Base-by-base conservation (phyloP, 2,329 filamentous ascomycete species). In the Xylaria sp. region DNA sequence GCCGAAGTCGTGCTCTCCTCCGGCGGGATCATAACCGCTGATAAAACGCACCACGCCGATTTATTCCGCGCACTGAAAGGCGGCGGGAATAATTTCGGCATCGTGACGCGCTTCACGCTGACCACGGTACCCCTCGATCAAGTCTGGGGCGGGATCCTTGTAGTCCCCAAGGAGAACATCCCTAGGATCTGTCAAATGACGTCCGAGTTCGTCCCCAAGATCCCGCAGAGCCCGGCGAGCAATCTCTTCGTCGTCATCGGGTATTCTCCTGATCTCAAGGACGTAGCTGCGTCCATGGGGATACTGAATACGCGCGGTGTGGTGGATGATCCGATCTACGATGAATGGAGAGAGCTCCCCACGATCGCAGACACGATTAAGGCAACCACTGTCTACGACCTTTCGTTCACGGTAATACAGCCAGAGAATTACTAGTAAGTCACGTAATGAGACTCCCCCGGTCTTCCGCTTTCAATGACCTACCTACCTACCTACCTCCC, bases 31-130 rank as follows among this genome's bases (percentile, higher is more conserved):
- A n/a, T 67, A 19, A 61, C 46, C 2, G 65, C 61, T 5, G 42
- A 66, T 6, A 17, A 28, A 14, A 51, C 40, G 2, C 12, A 55
- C 1, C 42, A 73, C 54, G 17, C 63, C 0, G 70, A 75, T 42
- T 68, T 79, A 2, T 79, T 76, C 66, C 74, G 71, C 66, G 77
- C 75, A 1, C 70, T 78, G 60, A 72, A 76, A 33, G 76, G 77
- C 4, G 67, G 65, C 0, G 5, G 31, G 3, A 67, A 62, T 53
- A 69, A 70, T 35, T 71, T 70, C 47, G 67, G 69, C 4, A 67
- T 71, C 37, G 65, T 70, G 4, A 68, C 67, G 0, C 49, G 54
- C 31, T 67, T 70, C 53, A 54, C 50, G 5, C 65, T 71, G 62
- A 38, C 9, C 0, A 52, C 66, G 3, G 37, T 70, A 0, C 33